Percentiles rank a stretch among this genome's conserved stretches.
These are phyloP conservation scores for Backusella circina DNA, from an alignment of 192 early-diverging fungal genomes.

Conservation along the genomic window DNA sequence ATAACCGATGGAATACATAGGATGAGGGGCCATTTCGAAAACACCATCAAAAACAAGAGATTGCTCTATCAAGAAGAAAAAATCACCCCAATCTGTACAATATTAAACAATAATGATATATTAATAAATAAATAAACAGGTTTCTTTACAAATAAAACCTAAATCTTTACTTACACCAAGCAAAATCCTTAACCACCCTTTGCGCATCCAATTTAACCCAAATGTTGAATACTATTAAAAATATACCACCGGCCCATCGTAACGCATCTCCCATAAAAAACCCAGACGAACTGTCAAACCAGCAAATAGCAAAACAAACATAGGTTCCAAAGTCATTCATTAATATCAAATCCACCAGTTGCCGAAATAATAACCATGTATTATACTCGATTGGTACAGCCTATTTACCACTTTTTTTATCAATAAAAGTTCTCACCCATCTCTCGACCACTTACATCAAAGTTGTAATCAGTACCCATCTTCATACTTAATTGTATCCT, in stretches of 20 bases:
- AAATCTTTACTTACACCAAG: slow-evolving; percentile 76
- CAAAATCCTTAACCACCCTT: slow-evolving; percentile 93
- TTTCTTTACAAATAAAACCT: neutral
- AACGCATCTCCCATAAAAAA: slow-evolving; percentile 59
- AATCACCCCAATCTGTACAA: slow-evolving; percentile 91
- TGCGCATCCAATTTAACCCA: slow-evolving; percentile 96
- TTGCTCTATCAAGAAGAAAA: slow-evolving; percentile 91
- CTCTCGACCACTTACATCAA: slow-evolving; percentile 52
- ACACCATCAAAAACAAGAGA: slow-evolving; percentile 88
- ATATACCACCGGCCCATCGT: slow-evolving; percentile 71
- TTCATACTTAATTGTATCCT: slow-evolving; percentile 66
- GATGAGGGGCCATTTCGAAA: slow-evolving; percentile 96
- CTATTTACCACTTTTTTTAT: slow-evolving; percentile 17
- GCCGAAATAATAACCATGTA: slow-evolving; percentile 92
- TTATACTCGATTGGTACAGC: slow-evolving; percentile 88
- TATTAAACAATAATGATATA: neutral
- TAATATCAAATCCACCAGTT: slow-evolving; percentile 88
- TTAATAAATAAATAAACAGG: neutral
- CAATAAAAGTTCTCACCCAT: neutral
- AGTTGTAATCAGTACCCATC: slow-evolving; percentile 74
- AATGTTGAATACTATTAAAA: slow-evolving; percentile 85
- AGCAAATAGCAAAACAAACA: slow-evolving; percentile 73
- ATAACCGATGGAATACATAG: slow-evolving; percentile 98
- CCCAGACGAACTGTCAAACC: slow-evolving; percentile 64
- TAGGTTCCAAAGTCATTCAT: slow-evolving; percentile 91